Percentiles rank a stretch among this genome's conserved stretches.
Evolutionary conservation across 805 yeast genomes (phyloP).

Genomic region (Spencermartinsiella europaea): DNA sequence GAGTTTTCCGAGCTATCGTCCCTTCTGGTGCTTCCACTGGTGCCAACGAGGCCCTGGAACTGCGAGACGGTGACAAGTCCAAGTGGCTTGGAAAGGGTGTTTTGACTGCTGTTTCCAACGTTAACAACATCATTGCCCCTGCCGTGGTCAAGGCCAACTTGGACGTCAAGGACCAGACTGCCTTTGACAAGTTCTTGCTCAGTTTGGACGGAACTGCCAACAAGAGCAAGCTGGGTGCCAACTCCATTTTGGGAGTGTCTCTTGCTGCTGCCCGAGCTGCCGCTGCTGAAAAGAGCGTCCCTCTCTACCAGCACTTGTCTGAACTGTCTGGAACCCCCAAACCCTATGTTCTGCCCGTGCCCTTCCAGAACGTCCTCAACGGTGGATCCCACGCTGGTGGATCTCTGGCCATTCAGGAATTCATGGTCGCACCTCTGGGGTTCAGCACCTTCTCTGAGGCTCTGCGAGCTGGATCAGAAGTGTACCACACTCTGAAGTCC

Average conservation of each 20-base stretch:
- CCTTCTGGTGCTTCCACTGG: slow-evolving; percentile 99
- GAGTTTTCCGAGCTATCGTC: slow-evolving; percentile 93
- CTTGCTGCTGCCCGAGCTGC: slow-evolving; percentile 97
- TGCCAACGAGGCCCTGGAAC: slow-evolving; percentile 96
- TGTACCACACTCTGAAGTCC: slow-evolving; percentile 93
- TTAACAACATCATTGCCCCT: slow-evolving; percentile 91
- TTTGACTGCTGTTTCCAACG: slow-evolving; percentile 92
- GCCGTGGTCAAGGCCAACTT: slow-evolving; percentile 76
- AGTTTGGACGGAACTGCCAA: slow-evolving; percentile 93
- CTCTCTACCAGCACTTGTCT: slow-evolving; percentile 88
- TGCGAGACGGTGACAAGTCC: slow-evolving; percentile 96
- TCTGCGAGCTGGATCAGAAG: slow-evolving; percentile 94
- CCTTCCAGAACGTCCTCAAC: slow-evolving; percentile 96
- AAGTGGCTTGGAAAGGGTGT: slow-evolving; percentile 99
- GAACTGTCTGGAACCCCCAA: slow-evolving; percentile 69
- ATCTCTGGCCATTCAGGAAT: slow-evolving; percentile 97
- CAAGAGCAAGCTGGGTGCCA: slow-evolving; percentile 97
- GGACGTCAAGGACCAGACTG: slow-evolving; percentile 81
- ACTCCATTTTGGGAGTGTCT: slow-evolving; percentile 97
- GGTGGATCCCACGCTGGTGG: slow-evolving; percentile 99
- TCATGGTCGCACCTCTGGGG: slow-evolving; percentile 96
- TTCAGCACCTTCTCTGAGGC: slow-evolving; percentile 92
- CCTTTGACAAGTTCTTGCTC: slow-evolving; percentile 80
- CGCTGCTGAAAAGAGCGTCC: slow-evolving; percentile 91
- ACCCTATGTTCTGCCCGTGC: slow-evolving; percentile 96